Evolutionary conservation across 805 yeast genomes (phyloP).

Genomic region (Candida rishiriensis): DNA sequence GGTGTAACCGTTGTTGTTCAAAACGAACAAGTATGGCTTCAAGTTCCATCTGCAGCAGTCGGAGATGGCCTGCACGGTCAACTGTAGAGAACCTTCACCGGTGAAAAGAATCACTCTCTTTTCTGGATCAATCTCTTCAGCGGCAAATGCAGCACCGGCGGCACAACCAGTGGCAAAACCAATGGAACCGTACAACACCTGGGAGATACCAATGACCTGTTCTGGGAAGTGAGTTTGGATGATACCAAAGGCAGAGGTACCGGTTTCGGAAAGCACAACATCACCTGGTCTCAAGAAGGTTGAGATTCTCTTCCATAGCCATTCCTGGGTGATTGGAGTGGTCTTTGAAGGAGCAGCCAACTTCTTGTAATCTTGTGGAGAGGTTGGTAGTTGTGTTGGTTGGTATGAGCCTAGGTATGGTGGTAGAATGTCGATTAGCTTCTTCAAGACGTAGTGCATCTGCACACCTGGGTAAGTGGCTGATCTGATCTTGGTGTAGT

Average conservation of each 20-base stretch:
- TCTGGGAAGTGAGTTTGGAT: slow-evolving; percentile 58
- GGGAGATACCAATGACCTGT: slow-evolving; percentile 57
- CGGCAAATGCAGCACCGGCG: slow-evolving; percentile 59
- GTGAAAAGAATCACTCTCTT: slow-evolving; percentile 63
- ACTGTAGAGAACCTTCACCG: slow-evolving; percentile 75
- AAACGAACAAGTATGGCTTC: slow-evolving; percentile 63
- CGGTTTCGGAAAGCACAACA: slow-evolving; percentile 58
- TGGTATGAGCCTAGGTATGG: slow-evolving; percentile 27
- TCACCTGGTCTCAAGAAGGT: slow-evolving; percentile 60
- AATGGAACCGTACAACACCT: slow-evolving; percentile 64
- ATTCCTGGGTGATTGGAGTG: slow-evolving; percentile 45
- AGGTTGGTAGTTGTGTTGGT: slow-evolving; percentile 51
- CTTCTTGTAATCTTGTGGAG: slow-evolving; percentile 22
- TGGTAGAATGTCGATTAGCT: slow-evolving; percentile 29
- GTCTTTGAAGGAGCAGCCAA: slow-evolving; percentile 1
- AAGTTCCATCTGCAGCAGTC: slow-evolving; percentile 64
- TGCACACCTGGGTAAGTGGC: slow-evolving; percentile 69
- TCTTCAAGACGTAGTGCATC: slow-evolving; percentile 50
- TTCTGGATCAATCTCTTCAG: slow-evolving; percentile 53
- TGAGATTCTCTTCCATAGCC: slow-evolving; percentile 58
- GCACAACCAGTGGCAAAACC: slow-evolving; percentile 61
- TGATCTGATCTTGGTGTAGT: slow-evolving; percentile 57
- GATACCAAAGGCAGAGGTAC: slow-evolving; percentile 65
- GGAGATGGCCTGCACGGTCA: slow-evolving; percentile 70
- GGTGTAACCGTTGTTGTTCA: slow-evolving; percentile 73